Evolutionary conservation across 306 rosid genomes (phyloP).

Genomic region (Rosa chinensis): DNA sequence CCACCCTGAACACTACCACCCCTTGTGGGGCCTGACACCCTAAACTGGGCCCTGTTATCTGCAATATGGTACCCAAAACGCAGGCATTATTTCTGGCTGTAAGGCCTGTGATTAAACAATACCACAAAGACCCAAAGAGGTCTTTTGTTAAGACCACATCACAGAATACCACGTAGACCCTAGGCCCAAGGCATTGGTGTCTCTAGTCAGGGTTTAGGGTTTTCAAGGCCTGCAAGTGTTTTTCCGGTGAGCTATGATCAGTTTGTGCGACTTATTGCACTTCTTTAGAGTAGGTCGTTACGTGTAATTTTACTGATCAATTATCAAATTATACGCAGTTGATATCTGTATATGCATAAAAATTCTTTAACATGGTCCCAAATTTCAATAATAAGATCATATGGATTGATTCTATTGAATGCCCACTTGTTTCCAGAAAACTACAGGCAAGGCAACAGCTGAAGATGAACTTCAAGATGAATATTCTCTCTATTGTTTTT

Average conservation of each 20-base stretch:
- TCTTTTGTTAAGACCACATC: neutral
- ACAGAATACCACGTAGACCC: neutral
- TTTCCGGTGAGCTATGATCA: neutral
- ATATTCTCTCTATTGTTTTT: neutral
- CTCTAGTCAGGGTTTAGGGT: too few species aligned
- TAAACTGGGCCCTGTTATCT: neutral
- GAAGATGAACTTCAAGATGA: neutral
- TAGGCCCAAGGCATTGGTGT: neutral
- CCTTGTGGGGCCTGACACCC: neutral
- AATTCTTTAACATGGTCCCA: neutral
- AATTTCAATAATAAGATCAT: neutral
- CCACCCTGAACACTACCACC: neutral
- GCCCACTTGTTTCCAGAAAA: constrained; percentile 8
- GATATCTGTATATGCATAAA: neutral
- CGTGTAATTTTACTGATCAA: too few species aligned
- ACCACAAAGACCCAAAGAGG: too few species aligned
- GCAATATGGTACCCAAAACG: too few species aligned
- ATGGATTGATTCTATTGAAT: constrained; percentile 1
- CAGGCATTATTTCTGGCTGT: too few species aligned
- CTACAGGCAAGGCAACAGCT: neutral
- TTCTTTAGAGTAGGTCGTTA: neutral
- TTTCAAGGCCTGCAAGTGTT: neutral
- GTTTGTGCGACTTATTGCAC: neutral
- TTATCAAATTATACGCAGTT: neutral
- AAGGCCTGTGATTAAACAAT: too few species aligned